Conservation (phyloP, 2,329 filamentous ascomycete species). For the Fusarium foetens region DNA sequence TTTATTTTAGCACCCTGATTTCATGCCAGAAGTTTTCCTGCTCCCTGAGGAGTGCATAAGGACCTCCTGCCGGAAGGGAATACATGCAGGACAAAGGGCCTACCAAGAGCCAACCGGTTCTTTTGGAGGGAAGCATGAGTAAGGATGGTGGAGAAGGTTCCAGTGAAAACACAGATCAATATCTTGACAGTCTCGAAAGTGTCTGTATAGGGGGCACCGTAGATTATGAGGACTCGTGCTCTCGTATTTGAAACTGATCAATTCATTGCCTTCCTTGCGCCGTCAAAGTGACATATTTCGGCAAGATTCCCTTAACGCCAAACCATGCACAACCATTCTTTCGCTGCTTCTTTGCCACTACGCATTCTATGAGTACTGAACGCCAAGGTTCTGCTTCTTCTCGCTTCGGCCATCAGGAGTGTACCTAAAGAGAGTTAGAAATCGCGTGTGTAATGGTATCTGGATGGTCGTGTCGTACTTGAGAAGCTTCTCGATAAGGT, state of each 20-base stretch:
- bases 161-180: not conserved
- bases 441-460: not conserved
- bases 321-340: slow-evolving; percentile 42
- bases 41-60: not conserved
- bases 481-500: slow-evolving; percentile 97
- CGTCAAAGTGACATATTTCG: slow-evolving; percentile 40
- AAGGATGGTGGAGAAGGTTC: not conserved
- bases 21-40: not conserved
- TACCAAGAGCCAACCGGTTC: not conserved
- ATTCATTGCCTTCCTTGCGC: slow-evolving; percentile 45
- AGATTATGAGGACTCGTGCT: slow-evolving; percentile 27
- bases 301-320: slow-evolving; percentile 49
- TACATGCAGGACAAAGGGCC: not conserved
- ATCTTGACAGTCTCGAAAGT: slow-evolving; percentile 4
- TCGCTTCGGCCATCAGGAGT: slow-evolving; percentile 71
- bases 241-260: slow-evolving; percentile 30
- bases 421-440: slow-evolving; percentile 57
- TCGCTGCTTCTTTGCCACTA: slow-evolving; percentile 20
- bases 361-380: slow-evolving; percentile 45
- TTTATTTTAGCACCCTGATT: not conserved
- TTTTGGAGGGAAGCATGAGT: not conserved
- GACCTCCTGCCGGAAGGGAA: not conserved
- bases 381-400: slow-evolving; percentile 62
- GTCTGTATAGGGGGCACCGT: slow-evolving; percentile 12
- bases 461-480: slow-evolving; percentile 68